Percentiles rank a stretch among this genome's conserved stretches.
These are phyloP conservation scores for Limnomonas spitsbergensis DNA, from an alignment of 139 green algal genomes.

Conservation along the genomic window DNA sequence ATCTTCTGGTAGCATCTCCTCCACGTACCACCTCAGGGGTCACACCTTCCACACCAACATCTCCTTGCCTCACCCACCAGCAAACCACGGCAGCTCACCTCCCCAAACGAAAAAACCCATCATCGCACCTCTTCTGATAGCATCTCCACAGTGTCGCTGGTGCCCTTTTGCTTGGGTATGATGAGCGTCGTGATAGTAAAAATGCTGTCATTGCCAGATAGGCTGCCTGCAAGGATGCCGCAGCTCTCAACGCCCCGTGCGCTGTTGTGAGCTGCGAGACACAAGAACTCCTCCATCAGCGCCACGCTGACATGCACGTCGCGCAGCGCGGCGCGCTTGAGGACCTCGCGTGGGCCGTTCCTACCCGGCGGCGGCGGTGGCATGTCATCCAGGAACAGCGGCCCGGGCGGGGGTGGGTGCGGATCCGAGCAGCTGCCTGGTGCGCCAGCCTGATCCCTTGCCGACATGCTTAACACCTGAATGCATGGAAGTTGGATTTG, in stretches of 20 bases:
- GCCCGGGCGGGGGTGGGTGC: not conserved
- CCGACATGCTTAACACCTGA: not conserved
- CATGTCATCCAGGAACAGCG: not conserved
- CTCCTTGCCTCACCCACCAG: no score
- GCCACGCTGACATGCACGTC: slow-evolving; percentile 55
- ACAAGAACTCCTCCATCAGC: slow-evolving; percentile 88
- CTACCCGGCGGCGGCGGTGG: not conserved
- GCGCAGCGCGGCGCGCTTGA: slow-evolving; percentile 10
- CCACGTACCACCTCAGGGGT: no score
- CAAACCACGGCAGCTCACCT: no score
- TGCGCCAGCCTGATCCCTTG: not conserved
- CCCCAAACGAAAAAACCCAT: no score
- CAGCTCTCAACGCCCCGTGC: slow-evolving; percentile 78
- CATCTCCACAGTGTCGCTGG: slow-evolving; percentile 71
- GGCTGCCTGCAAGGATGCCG: slow-evolving; percentile 76
- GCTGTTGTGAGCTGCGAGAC: slow-evolving; percentile 42
- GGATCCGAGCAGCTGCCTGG: slow-evolving; percentile 12
- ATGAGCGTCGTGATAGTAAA: slow-evolving; percentile 90
- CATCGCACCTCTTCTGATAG: slow-evolving; percentile 90
- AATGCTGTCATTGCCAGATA: slow-evolving; percentile 60
- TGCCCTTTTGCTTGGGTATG: slow-evolving; percentile 89
- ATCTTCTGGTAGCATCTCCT: no score
- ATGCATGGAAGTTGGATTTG: not conserved
- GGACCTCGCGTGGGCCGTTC: not conserved
- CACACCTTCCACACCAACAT: no score